phyloP scores from a whole-genome alignment of 345 rosid species.

The Cardiospermum halicacabum region DNA sequence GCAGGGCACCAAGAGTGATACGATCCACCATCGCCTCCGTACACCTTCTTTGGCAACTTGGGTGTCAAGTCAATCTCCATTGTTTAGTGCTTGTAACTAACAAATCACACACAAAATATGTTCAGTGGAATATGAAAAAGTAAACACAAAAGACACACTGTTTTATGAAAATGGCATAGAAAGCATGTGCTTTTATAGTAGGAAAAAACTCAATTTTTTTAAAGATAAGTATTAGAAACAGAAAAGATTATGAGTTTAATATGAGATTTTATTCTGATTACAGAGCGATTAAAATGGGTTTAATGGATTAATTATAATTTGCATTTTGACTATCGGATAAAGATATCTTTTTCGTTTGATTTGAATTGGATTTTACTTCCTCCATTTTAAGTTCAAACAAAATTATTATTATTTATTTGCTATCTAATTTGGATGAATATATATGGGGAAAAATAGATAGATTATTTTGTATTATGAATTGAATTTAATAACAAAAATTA shows the following conservation, averaged over 20 bases:
- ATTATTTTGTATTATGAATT: too few species aligned
- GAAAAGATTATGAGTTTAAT: neutral
- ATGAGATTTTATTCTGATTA: too few species aligned
- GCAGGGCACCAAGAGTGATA: slow-evolving; percentile 73
- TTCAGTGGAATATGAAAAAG: neutral
- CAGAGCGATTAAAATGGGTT: too few species aligned
- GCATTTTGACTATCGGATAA: too few species aligned
- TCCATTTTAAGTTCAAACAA: too few species aligned
- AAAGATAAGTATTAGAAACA: neutral
- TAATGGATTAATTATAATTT: too few species aligned
- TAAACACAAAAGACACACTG: neutral
- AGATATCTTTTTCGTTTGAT: too few species aligned
- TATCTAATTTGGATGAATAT: too few species aligned
- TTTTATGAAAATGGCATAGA: neutral
- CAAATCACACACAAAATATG: neutral
- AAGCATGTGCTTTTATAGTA: neutral
- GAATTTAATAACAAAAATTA: too few species aligned
- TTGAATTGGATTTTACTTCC: too few species aligned
- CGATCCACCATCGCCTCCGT: slow-evolving; percentile 73
- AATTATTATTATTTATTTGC: too few species aligned
- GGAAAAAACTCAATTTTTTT: neutral
- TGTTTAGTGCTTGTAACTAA: slow-evolving; percentile 14
- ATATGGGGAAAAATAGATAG: too few species aligned
- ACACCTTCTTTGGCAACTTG: slow-evolving; percentile 54
- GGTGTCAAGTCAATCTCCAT: slow-evolving; percentile 86